phyloP scores from a whole-genome alignment of 768 basidiomycete genomes.

The Trametes cingulata region DNA sequence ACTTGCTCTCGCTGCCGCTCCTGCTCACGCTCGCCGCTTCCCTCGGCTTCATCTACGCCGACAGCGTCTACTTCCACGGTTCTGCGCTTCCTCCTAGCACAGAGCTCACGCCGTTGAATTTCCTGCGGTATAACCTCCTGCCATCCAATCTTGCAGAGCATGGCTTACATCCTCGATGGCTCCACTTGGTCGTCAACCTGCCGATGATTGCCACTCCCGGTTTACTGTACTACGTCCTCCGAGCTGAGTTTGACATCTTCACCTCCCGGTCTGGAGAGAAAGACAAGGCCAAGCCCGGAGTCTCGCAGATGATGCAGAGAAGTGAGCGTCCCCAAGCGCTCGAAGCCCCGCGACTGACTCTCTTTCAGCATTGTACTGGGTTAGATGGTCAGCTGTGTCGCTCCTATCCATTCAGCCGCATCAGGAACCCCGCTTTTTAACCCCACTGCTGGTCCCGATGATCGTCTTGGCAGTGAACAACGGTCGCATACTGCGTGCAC shows the following conservation, averaged over 20 bases:
- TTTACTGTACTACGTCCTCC: slow-evolving; percentile 26
- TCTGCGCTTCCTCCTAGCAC: slow-evolving; percentile 18
- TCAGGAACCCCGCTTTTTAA: slow-evolving; percentile 42
- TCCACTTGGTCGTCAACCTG: slow-evolving; percentile 41
- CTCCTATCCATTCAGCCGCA: slow-evolving; percentile 39
- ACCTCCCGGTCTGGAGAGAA: neutral
- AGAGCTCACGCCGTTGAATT: slow-evolving; percentile 40
- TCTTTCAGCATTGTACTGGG: slow-evolving; percentile 31
- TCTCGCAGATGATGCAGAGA: slow-evolving; percentile 13
- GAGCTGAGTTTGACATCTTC: slow-evolving; percentile 21
- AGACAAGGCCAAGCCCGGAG: slow-evolving; percentile 1
- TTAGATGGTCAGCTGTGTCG: slow-evolving; percentile 32
- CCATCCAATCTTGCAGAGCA: slow-evolving; percentile 39
- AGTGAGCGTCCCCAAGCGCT: neutral
- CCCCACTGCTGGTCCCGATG: slow-evolving; percentile 36
- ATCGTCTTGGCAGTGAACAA: slow-evolving; percentile 33
- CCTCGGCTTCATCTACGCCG: slow-evolving; percentile 28
- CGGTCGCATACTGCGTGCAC: slow-evolving; percentile 26
- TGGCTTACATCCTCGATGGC: slow-evolving; percentile 43
- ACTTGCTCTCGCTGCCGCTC: slow-evolving; percentile 25
- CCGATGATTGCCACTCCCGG: slow-evolving; percentile 41
- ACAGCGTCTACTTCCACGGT: slow-evolving; percentile 36
- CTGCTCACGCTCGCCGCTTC: slow-evolving; percentile 24
- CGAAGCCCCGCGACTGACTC: neutral
- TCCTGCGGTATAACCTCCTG: slow-evolving; percentile 40